phyloP scores from a whole-genome alignment of 768 basidiomycete genomes.

The Lyophyllum shimeji region DNA sequence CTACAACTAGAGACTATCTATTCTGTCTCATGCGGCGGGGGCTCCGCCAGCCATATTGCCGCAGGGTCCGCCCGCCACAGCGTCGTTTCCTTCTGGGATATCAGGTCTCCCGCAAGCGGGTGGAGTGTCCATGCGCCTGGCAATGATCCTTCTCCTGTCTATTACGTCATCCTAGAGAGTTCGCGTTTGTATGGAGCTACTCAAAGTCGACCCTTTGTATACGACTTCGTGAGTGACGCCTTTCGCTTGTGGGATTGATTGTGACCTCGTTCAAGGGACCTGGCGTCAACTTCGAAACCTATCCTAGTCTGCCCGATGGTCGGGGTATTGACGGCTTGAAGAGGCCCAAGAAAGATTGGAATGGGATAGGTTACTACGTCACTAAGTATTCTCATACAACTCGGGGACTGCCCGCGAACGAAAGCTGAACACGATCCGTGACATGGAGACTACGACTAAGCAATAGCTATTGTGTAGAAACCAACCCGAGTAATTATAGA shows the following conservation, averaged over 20 bases:
- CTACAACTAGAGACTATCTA: constrained; percentile 76
- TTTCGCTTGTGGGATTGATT: background rate
- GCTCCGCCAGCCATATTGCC: constrained; percentile 61
- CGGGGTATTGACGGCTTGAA: constrained; percentile 27
- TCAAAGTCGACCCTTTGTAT: constrained; percentile 73
- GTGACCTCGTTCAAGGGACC: constrained; percentile 43
- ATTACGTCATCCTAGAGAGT: constrained; percentile 70
- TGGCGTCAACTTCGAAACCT: constrained; percentile 54
- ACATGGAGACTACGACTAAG: background rate
- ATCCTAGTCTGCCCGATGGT: constrained; percentile 30
- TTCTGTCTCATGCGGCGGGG: constrained; percentile 73
- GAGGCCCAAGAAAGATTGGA: constrained; percentile 31
- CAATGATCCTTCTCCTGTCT: constrained; percentile 79
- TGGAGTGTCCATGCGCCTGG: constrained; percentile 83
- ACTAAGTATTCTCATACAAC: constrained; percentile 37
- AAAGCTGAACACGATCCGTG: background rate
- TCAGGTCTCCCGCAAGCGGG: constrained; percentile 57
- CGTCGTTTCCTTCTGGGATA: constrained; percentile 82
- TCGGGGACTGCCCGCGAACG: constrained; percentile 1
- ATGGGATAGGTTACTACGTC: constrained; percentile 49
- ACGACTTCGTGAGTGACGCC: constrained; percentile 59
- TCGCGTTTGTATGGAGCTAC: constrained; percentile 79
- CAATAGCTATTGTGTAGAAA: background rate
- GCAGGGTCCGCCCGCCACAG: constrained; percentile 78
- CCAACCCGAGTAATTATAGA: constrained; percentile 16